Conservation (phyloP, 352 stramenopile species). For the Nothophytophthora sp. region DNA sequence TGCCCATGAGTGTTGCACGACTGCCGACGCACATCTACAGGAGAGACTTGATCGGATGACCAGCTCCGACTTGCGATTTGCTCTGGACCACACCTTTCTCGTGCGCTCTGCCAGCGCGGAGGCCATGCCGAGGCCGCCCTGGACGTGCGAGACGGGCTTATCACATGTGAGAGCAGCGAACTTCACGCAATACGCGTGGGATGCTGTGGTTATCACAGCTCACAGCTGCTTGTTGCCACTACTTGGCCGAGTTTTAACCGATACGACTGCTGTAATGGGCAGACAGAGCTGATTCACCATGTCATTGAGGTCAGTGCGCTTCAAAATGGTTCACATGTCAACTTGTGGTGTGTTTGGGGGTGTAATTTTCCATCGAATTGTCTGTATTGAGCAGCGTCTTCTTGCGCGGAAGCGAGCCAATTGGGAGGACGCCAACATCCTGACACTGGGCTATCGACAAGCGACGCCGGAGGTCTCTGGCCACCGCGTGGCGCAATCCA, state of each 20-base stretch:
- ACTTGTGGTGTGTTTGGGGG: not conserved
- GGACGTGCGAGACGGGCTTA: slow-evolving; percentile 30
- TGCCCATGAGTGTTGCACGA: slow-evolving; percentile 2
- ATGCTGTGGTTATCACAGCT: too few relatives aligned
- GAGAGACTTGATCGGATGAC: slow-evolving; percentile 9
- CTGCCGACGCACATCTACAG: slow-evolving; percentile 5
- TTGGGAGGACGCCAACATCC: slow-evolving; percentile 54
- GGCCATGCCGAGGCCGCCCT: slow-evolving; percentile 29
- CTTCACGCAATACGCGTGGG: too few relatives aligned
- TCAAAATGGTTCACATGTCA: not conserved
- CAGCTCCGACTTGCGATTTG: slow-evolving; percentile 21
- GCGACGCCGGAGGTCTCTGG: slow-evolving; percentile 37
- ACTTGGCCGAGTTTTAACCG: too few relatives aligned
- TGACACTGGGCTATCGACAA: slow-evolving; percentile 72
- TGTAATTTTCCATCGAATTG: not conserved
- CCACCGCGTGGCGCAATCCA: slow-evolving; percentile 55
- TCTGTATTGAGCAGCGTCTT: slow-evolving; percentile 28
- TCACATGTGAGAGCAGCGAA: slow-evolving; percentile 25
- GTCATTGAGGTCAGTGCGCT: slow-evolving; percentile 46
- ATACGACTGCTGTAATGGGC: too few relatives aligned
- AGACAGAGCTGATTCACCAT: slow-evolving; percentile 51
- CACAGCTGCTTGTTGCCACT: too few relatives aligned
- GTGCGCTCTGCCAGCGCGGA: slow-evolving; percentile 9
- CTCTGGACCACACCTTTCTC: slow-evolving; percentile 45
- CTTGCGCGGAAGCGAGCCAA: slow-evolving; percentile 40